Percentiles rank a stretch among this genome's conserved stretches.
These are phyloP conservation scores for Herpetospermum pedunculosum DNA, from an alignment of 306 rosid genomes.

Conservation along the genomic window DNA sequence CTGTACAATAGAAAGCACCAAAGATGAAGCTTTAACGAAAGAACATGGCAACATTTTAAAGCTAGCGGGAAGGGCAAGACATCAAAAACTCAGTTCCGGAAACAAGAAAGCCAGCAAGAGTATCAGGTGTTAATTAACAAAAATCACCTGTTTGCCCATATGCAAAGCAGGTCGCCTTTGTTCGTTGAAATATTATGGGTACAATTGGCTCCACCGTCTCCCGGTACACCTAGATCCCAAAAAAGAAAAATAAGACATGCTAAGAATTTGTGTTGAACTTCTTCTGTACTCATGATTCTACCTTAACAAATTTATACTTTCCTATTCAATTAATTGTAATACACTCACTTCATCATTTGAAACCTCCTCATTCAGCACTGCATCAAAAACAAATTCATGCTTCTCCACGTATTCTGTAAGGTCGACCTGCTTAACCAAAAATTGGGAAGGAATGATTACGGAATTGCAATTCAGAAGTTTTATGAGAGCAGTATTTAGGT, in stretches of 20 bases:
- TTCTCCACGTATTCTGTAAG: slow-evolving; percentile 86
- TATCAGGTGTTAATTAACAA: slow-evolving; percentile 16
- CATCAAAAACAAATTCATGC: slow-evolving; percentile 95
- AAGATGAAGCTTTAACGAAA: not conserved
- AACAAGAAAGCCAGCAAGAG: slow-evolving; percentile 8
- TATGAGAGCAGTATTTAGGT: not conserved
- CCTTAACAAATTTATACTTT: not conserved
- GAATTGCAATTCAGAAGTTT: not conserved
- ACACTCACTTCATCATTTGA: slow-evolving; percentile 78
- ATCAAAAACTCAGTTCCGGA: not conserved
- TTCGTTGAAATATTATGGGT: slow-evolving; percentile 93
- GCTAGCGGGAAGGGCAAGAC: not conserved
- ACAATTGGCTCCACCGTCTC: slow-evolving; percentile 99
- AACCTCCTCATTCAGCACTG: slow-evolving; percentile 94
- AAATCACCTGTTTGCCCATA: slow-evolving; percentile 93
- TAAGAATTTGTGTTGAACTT: not conserved
- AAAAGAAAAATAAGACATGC: slow-evolving; percentile 1
- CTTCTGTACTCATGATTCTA: not conserved
- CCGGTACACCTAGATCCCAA: slow-evolving; percentile 54
- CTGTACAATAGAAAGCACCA: slow-evolving; percentile 30
- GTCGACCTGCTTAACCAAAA: slow-evolving; percentile 60
- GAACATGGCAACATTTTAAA: not conserved
- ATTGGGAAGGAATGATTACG: not conserved
- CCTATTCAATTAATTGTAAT: slow-evolving; percentile 8
- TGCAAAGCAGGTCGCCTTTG: slow-evolving; percentile 98